Base-by-base conservation (phyloP, 305 asterid genomes). In the Withania somnifera region DNA sequence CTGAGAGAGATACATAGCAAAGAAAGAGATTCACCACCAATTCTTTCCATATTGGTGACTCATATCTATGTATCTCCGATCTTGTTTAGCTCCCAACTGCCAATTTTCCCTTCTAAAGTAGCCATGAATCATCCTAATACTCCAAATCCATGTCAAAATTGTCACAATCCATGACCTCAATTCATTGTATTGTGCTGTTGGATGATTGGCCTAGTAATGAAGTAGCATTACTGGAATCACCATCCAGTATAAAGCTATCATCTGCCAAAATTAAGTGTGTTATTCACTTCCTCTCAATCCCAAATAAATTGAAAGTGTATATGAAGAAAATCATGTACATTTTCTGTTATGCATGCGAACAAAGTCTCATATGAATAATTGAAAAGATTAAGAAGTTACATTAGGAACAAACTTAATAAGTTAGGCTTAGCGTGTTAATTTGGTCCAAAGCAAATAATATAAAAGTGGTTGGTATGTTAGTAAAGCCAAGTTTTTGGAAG, bases 1-100 rank as follows among this genome's bases (percentile, higher is more conserved):
- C 82, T 95, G 98, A 54, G 97, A 85, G 45, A 88, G 63, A 83
- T 93, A 95, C 82, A 95, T 84, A 19, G 97, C 91, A 66, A 95
- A 95, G 86, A 95, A 90, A 22, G 98, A 95, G 51, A 91, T 76
- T 98, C 98, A 95, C 98, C 98, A 95, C 98, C 97, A 95, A 71
- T 87, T 82, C 17, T 83, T 77, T 28, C 97, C 98, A 24, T 92
- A 93, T 81, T 91, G 92, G 13, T 47, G 82, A 50, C 88, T 85
- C 94, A 95, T 81, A 84, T 93, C 97, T 26, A 83, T 85, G 52
- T 91, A 95, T 79, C 98, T 90, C 98, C 97, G 93, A 83, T 93
- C 98, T 85, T 95, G 97, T 34, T 93, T 90, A 24, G 85, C 92
- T 32, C 98, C 98, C 95, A 93, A 95, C 79, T 93, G 94, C 98